A percentile compares a stretch with the other conserved stretches of the same genome.
phyloP scores from a whole-genome alignment of 352 stramenopile genomes.

The Pythium guiyangense region DNA sequence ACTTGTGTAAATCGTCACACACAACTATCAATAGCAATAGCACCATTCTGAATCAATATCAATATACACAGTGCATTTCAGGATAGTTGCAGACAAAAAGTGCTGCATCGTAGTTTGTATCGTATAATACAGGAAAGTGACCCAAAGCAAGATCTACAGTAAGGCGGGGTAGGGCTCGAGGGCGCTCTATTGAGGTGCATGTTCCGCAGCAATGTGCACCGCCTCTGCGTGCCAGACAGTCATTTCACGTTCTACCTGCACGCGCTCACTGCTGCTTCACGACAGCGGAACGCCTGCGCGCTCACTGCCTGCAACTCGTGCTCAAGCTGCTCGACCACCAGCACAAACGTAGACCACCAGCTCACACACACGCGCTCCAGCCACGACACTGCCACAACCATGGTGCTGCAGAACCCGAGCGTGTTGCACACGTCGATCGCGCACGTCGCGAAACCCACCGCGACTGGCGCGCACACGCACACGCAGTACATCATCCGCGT shows the following conservation, averaged over 20 bases:
- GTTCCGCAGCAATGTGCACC: not conserved
- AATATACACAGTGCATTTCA: too few species aligned
- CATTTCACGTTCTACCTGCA: not conserved
- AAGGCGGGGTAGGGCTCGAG: not conserved
- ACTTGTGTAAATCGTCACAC: too few species aligned
- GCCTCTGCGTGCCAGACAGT: not conserved
- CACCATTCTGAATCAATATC: too few species aligned
- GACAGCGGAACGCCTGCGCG: not conserved
- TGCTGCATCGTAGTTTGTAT: too few species aligned
- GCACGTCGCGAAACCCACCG: slow-evolving; percentile 65
- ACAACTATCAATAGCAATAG: too few species aligned
- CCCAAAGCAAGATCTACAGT: too few species aligned
- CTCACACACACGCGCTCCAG: not conserved
- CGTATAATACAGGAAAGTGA: too few species aligned
- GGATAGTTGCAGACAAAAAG: too few species aligned
- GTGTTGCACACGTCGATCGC: slow-evolving; percentile 79
- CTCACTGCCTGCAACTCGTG: not conserved
- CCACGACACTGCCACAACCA: not conserved
- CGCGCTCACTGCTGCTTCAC: not conserved
- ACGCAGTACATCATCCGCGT: slow-evolving; percentile 85
- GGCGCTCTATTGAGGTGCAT: not conserved
- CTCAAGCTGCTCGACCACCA: not conserved
- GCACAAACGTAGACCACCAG: not conserved
- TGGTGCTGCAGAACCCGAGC: slow-evolving; percentile 24
- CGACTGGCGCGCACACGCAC: slow-evolving; percentile 51